phyloP scores from a whole-genome alignment of 2,329 filamentous ascomycete species.

The Cladosporium colombiae region DNA sequence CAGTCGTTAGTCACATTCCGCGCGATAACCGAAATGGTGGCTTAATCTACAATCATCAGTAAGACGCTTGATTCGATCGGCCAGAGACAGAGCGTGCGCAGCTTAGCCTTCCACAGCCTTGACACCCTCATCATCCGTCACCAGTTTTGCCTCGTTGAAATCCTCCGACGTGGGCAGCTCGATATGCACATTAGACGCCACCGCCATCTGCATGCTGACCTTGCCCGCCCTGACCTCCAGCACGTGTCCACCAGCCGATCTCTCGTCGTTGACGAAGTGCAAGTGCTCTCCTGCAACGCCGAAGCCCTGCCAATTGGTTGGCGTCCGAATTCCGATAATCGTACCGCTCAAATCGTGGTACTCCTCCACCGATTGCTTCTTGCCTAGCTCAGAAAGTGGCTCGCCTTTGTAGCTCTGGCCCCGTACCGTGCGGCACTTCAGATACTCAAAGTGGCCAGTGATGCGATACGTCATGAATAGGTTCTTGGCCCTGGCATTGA shows the following conservation, averaged over 20 bases:
- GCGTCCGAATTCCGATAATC: constrained; percentile 47
- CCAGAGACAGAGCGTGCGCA: no score
- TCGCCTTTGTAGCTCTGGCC: constrained; percentile 38
- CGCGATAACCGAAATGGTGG: no score
- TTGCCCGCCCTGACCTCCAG: constrained; percentile 39
- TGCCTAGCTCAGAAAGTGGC: constrained; percentile 39
- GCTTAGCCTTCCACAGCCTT: constrained; percentile 40
- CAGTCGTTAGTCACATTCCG: no score
- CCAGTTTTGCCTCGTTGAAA: constrained; percentile 41
- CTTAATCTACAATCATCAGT: no score
- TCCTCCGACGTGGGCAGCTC: constrained; percentile 43
- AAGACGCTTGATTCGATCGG: no score
- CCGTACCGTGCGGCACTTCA: constrained; percentile 37
- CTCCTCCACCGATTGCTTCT: constrained; percentile 43
- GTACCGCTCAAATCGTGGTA: constrained; percentile 42
- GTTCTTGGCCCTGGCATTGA: constrained; percentile 34
- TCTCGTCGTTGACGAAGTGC: constrained; percentile 43
- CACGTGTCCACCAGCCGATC: constrained; percentile 44
- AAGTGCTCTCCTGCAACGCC: constrained; percentile 46
- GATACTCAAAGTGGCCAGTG: constrained; percentile 32
- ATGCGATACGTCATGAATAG: constrained; percentile 39
- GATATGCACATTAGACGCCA: constrained; percentile 41
- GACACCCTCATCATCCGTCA: constrained; percentile 39
- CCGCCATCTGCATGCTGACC: constrained; percentile 41
- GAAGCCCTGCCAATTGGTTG: constrained; percentile 43